A percentile compares a stretch with the other conserved stretches of the same genome.
These are phyloP conservation scores for Schwanniomyces yamadae DNA, from an alignment of 805 yeast species.

Conservation along the genomic window DNA sequence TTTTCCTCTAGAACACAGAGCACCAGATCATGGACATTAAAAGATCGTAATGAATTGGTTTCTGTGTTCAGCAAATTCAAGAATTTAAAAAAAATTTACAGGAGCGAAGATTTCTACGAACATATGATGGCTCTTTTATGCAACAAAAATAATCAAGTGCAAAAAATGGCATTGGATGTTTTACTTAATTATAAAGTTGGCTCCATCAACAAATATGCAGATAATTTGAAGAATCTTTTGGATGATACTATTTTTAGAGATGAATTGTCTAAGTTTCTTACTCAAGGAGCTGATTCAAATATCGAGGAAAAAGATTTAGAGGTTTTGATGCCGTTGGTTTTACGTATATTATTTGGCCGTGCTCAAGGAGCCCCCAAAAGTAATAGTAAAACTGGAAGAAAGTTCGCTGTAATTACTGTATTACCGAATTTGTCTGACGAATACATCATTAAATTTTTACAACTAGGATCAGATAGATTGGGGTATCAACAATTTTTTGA, in stretches of 20 bases:
- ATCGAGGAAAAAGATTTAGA: slow-evolving; percentile 62
- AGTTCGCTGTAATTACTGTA: slow-evolving; percentile 64
- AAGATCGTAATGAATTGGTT: slow-evolving; percentile 58
- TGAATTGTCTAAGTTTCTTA: slow-evolving; percentile 67
- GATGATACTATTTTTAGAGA: slow-evolving; percentile 86
- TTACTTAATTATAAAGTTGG: slow-evolving; percentile 63
- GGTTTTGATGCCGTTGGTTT: slow-evolving; percentile 64
- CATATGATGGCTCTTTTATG: slow-evolving; percentile 58
- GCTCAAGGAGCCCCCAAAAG: slow-evolving; percentile 68
- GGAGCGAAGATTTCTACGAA: slow-evolving; percentile 52
- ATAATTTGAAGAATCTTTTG: slow-evolving; percentile 67
- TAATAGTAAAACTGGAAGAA: slow-evolving; percentile 70
- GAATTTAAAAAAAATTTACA: slow-evolving; percentile 54
- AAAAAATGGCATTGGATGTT: slow-evolving; percentile 69
- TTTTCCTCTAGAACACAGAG: slow-evolving; percentile 11
- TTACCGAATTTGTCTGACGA: slow-evolving; percentile 55
- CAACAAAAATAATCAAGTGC: slow-evolving; percentile 59
- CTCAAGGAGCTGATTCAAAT: slow-evolving; percentile 45
- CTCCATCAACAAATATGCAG: slow-evolving; percentile 64
- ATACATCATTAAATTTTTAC: slow-evolving; percentile 58
- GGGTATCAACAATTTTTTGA: slow-evolving; percentile 35
- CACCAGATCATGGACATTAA: slow-evolving; percentile 36
- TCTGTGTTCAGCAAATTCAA: slow-evolving; percentile 64
- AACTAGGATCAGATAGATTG: slow-evolving; percentile 59
- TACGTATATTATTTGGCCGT: slow-evolving; percentile 82